Evolutionary conservation across 768 basidiomycete species (phyloP).

Genomic region (Boletus eberwhitei): DNA sequence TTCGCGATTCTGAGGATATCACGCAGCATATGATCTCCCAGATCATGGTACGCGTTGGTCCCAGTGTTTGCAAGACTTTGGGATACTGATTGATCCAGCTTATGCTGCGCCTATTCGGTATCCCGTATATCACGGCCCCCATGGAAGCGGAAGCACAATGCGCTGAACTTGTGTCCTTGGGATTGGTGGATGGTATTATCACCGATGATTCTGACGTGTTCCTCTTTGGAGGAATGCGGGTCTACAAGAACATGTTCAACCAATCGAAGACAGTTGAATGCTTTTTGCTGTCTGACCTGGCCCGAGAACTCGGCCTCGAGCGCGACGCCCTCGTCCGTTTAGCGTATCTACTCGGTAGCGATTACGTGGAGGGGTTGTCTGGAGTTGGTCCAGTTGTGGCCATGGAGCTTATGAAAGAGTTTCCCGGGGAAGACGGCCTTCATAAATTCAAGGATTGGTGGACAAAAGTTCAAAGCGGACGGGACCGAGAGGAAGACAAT

Average conservation of each 20-base stretch:
- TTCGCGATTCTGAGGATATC: slow-evolving; percentile 93
- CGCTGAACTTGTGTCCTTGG: slow-evolving; percentile 80
- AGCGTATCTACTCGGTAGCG: slow-evolving; percentile 93
- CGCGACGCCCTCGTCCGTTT: slow-evolving; percentile 83
- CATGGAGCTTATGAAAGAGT: slow-evolving; percentile 93
- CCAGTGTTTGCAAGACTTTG: neutral
- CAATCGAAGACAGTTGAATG: slow-evolving; percentile 98
- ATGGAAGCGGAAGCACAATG: slow-evolving; percentile 99
- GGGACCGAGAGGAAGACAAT: slow-evolving; percentile 73
- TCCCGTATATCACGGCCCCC: slow-evolving; percentile 97
- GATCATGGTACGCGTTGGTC: slow-evolving; percentile 49
- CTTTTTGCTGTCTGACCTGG: slow-evolving; percentile 80
- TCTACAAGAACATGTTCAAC: slow-evolving; percentile 99
- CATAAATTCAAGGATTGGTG: slow-evolving; percentile 93
- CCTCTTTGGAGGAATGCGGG: slow-evolving; percentile 91
- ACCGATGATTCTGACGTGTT: slow-evolving; percentile 99
- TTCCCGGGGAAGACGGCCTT: slow-evolving; percentile 81
- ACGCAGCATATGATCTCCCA: slow-evolving; percentile 94
- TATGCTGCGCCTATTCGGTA: slow-evolving; percentile 90
- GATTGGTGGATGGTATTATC: slow-evolving; percentile 94
- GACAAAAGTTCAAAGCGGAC: slow-evolving; percentile 86
- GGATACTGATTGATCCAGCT: slow-evolving; percentile 44
- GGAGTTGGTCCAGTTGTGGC: slow-evolving; percentile 95
- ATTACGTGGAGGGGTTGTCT: slow-evolving; percentile 90
- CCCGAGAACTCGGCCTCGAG: slow-evolving; percentile 82